These are phyloP conservation scores for Penicillium psychrosexuale DNA, from an alignment of 2,329 filamentous ascomycete species.

Conservation along the genomic window DNA sequence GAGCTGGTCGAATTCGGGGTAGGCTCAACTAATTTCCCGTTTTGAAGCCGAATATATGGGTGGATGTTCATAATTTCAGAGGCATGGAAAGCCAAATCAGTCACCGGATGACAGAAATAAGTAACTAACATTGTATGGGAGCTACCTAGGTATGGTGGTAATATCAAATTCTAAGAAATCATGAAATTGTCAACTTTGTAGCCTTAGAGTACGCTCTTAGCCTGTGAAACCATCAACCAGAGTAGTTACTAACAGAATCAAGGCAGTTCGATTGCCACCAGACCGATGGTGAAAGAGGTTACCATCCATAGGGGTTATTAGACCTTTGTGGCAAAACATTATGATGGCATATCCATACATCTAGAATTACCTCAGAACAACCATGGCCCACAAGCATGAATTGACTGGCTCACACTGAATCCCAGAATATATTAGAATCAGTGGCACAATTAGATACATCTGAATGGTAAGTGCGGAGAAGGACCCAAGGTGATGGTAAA, in stretches of 20 bases:
- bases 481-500: slow-evolving; percentile 15
- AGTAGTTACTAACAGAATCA: not conserved
- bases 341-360: slow-evolving; percentile 3
- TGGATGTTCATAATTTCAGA: not conserved
- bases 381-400: not conserved
- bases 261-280: not conserved
- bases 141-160: not conserved
- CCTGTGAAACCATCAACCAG: not conserved
- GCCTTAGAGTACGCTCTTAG: too few species aligned
- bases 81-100: not conserved
- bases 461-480: slow-evolving; percentile 17
- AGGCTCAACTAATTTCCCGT: not conserved
- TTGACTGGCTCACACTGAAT: slow-evolving; percentile 6
- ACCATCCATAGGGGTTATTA: not conserved
- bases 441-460: slow-evolving; percentile 14
- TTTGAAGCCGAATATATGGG: not conserved
- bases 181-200: not conserved
- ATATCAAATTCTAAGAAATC: not conserved
- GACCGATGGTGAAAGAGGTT: not conserved
- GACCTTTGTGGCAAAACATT: slow-evolving; percentile 11
- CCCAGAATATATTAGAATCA: slow-evolving; percentile 5
- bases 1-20: not conserved
- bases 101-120: too few species aligned
- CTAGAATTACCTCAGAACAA: not conserved
- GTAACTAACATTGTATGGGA: too few species aligned